phyloP scores from a whole-genome alignment of 2,329 filamentous ascomycete species.

The Dactylonectria estremocensis region DNA sequence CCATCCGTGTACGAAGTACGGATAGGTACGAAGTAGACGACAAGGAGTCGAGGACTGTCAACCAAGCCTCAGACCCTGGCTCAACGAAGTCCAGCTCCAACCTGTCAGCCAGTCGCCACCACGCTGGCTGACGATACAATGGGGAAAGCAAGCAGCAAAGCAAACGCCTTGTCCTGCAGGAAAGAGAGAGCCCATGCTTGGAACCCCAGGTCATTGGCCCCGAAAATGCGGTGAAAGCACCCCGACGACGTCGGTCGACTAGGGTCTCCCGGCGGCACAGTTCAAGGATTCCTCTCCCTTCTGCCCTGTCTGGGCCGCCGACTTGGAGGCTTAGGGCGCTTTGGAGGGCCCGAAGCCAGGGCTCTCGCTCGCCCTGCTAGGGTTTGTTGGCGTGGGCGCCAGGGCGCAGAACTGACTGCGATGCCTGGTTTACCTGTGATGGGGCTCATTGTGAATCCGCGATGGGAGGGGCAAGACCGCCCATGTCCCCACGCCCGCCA shows the following conservation, averaged over 20 bases:
- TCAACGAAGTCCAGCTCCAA: background rate
- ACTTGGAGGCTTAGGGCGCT: constrained; percentile 20
- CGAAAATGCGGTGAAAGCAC: constrained; percentile 49
- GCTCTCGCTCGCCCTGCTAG: constrained; percentile 37
- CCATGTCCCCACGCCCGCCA: background rate
- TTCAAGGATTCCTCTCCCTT: constrained; percentile 23
- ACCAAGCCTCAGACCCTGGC: background rate
- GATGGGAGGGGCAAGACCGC: constrained; percentile 1
- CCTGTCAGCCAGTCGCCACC: constrained; percentile 14
- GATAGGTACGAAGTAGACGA: background rate
- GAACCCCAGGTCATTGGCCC: constrained; percentile 38
- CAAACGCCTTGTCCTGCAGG: constrained; percentile 36
- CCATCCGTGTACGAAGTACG: no score
- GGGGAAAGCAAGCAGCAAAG: constrained; percentile 21
- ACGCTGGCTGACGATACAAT: constrained; percentile 16
- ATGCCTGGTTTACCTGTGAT: background rate
- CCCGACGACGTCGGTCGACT: constrained; percentile 40
- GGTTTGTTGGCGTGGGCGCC: constrained; percentile 35
- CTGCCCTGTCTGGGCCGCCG: constrained; percentile 16
- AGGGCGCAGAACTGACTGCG: constrained; percentile 27
- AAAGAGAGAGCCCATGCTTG: constrained; percentile 32
- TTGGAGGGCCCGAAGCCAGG: constrained; percentile 11
- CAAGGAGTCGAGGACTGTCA: background rate
- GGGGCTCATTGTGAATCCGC: constrained; percentile 13
- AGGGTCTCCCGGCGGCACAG: constrained; percentile 44